Evolutionary conservation across 2,329 filamentous ascomycete genomes (phyloP).

Genomic region (Arachnopeziza araneosa): DNA sequence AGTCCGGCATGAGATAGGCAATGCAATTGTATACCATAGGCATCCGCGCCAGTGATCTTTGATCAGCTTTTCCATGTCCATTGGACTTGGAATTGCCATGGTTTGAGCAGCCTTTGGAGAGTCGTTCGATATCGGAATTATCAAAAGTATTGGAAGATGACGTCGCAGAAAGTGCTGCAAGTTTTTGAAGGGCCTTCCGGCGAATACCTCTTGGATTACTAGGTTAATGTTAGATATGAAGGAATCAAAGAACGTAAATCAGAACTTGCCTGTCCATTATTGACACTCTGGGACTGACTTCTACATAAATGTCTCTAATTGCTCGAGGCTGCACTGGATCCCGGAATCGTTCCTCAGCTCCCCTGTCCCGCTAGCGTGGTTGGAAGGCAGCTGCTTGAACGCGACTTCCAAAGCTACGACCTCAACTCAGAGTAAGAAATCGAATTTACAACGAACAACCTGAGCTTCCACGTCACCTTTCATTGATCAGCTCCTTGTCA

Average conservation of each 20-base stretch:
- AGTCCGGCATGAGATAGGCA: not conserved
- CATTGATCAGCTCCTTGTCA: constrained; percentile 18
- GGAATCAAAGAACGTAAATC: not conserved
- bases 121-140: constrained; percentile 56
- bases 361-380: constrained; percentile 24
- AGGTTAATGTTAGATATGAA: constrained; percentile 10
- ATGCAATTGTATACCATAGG: constrained; percentile 51
- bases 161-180: constrained; percentile 55
- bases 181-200: constrained; percentile 58
- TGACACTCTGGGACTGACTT: not conserved
- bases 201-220: constrained; percentile 49
- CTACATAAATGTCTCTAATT: not conserved
- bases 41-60: constrained; percentile 43
- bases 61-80: constrained; percentile 39
- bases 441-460: not conserved
- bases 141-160: constrained; percentile 50
- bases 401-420: not conserved
- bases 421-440: not conserved
- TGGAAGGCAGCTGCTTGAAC: constrained; percentile 16
- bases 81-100: constrained; percentile 42
- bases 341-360: constrained; percentile 13
- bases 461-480: not conserved
- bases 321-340: not conserved
- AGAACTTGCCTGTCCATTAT: constrained; percentile 21
- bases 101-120: constrained; percentile 53